Evolutionary conservation across 1,139 yeast genomes (phyloP).

Genomic region (Eremothecium cymbalariae): DNA sequence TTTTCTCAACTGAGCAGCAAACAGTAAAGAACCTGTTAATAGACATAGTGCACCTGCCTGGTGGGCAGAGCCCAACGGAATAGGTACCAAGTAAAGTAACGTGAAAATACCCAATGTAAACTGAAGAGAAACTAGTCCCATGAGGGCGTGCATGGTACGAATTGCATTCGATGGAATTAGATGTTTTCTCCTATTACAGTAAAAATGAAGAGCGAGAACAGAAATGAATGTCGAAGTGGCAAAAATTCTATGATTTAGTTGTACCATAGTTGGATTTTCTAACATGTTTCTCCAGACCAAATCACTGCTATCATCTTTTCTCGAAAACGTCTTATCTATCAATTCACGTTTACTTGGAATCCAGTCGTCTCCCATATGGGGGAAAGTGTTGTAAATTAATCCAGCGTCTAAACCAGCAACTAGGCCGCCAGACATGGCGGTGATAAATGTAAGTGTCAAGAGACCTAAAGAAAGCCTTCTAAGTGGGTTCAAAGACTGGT

Average conservation of each 20-base stretch:
- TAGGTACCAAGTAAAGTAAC: conserved; percentile 80
- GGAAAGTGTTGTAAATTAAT: conserved; percentile 88
- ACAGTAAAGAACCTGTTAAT: conserved; percentile 66
- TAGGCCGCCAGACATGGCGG: conserved; percentile 96
- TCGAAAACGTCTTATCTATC: conserved; percentile 64
- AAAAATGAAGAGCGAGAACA: conserved; percentile 58
- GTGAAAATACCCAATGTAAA: conserved; percentile 82
- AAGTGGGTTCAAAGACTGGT: conserved; percentile 51
- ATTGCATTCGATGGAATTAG: conserved; percentile 57
- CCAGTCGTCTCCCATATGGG: conserved; percentile 81
- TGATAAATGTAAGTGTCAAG: conserved; percentile 62
- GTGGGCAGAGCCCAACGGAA: conserved; percentile 87
- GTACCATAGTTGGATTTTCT: conserved; percentile 96
- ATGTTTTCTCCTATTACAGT: conserved; percentile 47
- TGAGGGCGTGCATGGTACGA: conserved; percentile 52
- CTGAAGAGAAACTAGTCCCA: conserved; percentile 80
- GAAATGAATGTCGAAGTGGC: conserved; percentile 77
- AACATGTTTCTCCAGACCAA: conserved; percentile 84
- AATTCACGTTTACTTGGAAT: conserved; percentile 68
- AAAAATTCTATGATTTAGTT: conserved; percentile 77
- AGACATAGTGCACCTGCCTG: conserved; percentile 96
- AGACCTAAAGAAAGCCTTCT: conserved; percentile 50
- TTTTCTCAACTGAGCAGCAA: conserved; percentile 58
- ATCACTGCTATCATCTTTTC: conserved; percentile 61
- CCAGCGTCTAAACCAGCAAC: conserved; percentile 99